Conservation (phyloP, 768 basidiomycete genomes). For the Sporobolomyces pararoseus region DNA sequence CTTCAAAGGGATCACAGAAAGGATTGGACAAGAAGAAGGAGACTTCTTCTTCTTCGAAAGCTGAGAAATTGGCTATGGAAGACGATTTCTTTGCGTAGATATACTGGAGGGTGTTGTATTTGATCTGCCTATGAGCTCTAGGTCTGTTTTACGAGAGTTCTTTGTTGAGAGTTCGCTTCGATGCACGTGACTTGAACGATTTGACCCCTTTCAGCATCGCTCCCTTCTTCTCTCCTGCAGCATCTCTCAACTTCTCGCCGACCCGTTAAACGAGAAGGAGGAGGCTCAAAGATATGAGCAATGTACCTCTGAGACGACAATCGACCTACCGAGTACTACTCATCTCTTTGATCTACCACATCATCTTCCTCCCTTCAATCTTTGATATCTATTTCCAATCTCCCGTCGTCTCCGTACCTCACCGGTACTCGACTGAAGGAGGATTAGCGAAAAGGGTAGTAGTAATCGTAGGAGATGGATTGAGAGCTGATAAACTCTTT, state of each 20-base stretch:
- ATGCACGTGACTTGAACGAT: neutral
- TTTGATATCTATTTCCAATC: constrained; percentile 83
- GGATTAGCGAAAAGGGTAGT: constrained; percentile 69
- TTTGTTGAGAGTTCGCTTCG: no score
- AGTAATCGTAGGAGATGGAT: constrained; percentile 66
- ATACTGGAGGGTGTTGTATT: neutral
- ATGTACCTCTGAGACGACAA: neutral
- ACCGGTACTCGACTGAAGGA: neutral
- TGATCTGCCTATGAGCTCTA: no score
- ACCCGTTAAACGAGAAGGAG: neutral
- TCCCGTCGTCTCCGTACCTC: constrained; percentile 31
- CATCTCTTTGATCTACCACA: constrained; percentile 70
- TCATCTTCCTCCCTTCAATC: constrained; percentile 55
- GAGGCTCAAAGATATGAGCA: no score
- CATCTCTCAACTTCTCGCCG: neutral
- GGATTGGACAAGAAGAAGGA: neutral
- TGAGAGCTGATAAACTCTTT: constrained; percentile 76
- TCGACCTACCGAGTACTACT: constrained; percentile 49
- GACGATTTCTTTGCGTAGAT: constrained; percentile 38
- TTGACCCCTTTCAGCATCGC: no score
- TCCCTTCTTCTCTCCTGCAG: no score
- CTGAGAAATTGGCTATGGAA: constrained; percentile 14
- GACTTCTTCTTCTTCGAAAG: neutral
- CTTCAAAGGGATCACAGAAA: neutral
- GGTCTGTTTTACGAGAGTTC: no score